Conservation (phyloP, 805 yeast species). For the Naumovozyma baii region DNA sequence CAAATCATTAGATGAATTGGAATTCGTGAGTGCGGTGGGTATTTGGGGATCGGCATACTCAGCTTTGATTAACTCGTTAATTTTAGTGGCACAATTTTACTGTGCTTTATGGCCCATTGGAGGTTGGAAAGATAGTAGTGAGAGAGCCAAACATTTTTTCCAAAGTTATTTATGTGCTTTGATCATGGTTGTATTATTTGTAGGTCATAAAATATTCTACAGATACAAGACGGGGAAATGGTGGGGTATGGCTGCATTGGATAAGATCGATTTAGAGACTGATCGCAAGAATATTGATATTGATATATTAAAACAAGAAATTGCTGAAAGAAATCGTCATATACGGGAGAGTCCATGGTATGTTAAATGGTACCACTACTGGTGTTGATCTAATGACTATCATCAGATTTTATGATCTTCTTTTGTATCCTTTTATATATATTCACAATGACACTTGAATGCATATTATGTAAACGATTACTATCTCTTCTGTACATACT, state of each 20-base stretch:
- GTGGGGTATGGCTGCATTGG: constrained; percentile 28
- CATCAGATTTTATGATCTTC: neutral
- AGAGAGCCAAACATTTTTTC: constrained; percentile 44
- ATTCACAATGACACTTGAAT: too few relatives aligned
- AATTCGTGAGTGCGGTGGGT: constrained; percentile 34
- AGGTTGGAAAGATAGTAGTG: constrained; percentile 21
- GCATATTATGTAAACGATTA: too few relatives aligned
- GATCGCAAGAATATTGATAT: constrained; percentile 43
- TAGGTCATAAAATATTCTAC: constrained; percentile 40
- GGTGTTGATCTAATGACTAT: constrained; percentile 27
- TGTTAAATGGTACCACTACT: constrained; percentile 30
- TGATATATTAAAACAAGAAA: constrained; percentile 37
- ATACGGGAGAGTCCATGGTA: constrained; percentile 33
- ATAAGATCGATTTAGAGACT: constrained; percentile 43
- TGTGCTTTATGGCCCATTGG: constrained; percentile 55
- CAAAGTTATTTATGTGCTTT: constrained; percentile 47
- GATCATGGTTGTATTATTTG: constrained; percentile 40
- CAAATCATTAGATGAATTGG: constrained; percentile 17
- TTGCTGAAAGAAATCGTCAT: constrained; percentile 34
- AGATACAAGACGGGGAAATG: constrained; percentile 12
- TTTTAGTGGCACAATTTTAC: constrained; percentile 62
- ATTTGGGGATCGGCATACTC: constrained; percentile 49
- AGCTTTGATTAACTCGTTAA: constrained; percentile 38
- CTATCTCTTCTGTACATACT: too few relatives aligned
- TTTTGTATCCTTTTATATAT: too few relatives aligned